Percentiles rank a stretch among this genome's conserved stretches.
Evolutionary conservation across 805 yeast species (phyloP).

Genomic region (Candida sakaeoensis): DNA sequence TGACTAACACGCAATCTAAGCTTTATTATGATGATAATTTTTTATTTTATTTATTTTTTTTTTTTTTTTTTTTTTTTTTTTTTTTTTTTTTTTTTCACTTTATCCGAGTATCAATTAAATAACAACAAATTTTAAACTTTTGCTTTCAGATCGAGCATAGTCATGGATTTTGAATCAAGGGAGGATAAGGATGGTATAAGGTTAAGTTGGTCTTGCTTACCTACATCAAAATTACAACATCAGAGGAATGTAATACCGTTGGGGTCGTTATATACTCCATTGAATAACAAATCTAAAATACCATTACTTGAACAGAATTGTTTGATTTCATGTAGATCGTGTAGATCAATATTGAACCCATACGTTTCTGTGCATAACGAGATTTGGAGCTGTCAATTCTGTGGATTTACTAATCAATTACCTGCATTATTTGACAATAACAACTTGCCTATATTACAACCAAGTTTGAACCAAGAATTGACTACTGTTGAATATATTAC

Average conservation of each 20-base stretch:
- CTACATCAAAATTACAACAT: conserved; percentile 51
- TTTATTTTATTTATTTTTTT: too few relatives aligned
- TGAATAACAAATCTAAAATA: conserved; percentile 43
- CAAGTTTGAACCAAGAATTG: conserved; percentile 35
- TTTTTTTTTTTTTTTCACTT: background rate
- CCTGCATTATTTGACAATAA: conserved; percentile 24
- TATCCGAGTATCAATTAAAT: conserved; percentile 1
- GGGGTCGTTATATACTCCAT: conserved; percentile 57
- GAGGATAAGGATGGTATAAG: conserved; percentile 77
- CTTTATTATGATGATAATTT: too few relatives aligned
- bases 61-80: background rate
- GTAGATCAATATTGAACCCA: conserved; percentile 54
- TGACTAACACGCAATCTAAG: too few relatives aligned
- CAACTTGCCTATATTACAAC: conserved; percentile 18
- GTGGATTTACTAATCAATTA: conserved; percentile 44
- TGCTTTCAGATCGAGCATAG: background rate
- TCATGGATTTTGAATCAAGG: conserved; percentile 46
- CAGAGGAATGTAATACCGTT: conserved; percentile 51
- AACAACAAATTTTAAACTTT: background rate
- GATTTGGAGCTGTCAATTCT: conserved; percentile 56
- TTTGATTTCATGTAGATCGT: conserved; percentile 47
- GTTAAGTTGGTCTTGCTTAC: conserved; percentile 67
- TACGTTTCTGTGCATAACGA: conserved; percentile 36
- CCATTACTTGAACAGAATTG: conserved; percentile 29
- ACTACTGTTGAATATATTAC: conserved; percentile 53